Percentiles rank a stretch among this genome's conserved stretches.
These are phyloP conservation scores for Phialophora tarda DNA, from an alignment of 2,329 filamentous ascomycete species.

Conservation along the genomic window DNA sequence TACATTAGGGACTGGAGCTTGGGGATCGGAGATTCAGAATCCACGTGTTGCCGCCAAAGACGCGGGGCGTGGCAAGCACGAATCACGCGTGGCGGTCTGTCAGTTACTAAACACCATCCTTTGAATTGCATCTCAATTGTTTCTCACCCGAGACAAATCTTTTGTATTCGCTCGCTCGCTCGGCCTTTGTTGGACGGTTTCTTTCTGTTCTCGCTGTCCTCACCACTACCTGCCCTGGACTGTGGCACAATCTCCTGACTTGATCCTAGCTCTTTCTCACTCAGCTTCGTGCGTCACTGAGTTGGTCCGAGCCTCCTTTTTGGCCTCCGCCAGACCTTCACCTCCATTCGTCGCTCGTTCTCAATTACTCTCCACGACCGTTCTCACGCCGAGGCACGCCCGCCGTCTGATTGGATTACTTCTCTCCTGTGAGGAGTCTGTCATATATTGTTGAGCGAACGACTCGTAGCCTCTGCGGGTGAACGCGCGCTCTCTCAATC, in stretches of 20 bases:
- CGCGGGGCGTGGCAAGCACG: neutral
- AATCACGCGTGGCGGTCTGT: neutral
- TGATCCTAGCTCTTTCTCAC: neutral
- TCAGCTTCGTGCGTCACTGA: slow-evolving; percentile 4
- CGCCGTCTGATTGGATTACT: neutral
- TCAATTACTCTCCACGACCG: slow-evolving; percentile 4
- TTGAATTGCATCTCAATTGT: neutral
- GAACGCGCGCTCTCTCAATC: neutral
- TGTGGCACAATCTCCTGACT: neutral
- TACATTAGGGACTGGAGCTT: neutral
- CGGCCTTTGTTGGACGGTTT: neutral
- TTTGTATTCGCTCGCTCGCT: neutral
- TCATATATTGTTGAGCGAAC: neutral
- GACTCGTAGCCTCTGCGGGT: neutral
- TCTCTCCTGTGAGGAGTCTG: too few species aligned
- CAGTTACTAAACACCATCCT: neutral
- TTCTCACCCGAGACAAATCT: neutral
- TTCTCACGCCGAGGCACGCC: neutral
- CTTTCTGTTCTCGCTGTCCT: neutral
- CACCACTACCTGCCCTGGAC: neutral
- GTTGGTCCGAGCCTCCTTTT: slow-evolving; percentile 16
- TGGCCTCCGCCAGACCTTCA: slow-evolving; percentile 1
- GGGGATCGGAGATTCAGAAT: too few species aligned
- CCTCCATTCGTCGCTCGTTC: slow-evolving; percentile 14
- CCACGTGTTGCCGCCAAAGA: too few species aligned